Evolutionary conservation across 345 rosid species (phyloP).

Genomic region (Bretschneidera sinensis): DNA sequence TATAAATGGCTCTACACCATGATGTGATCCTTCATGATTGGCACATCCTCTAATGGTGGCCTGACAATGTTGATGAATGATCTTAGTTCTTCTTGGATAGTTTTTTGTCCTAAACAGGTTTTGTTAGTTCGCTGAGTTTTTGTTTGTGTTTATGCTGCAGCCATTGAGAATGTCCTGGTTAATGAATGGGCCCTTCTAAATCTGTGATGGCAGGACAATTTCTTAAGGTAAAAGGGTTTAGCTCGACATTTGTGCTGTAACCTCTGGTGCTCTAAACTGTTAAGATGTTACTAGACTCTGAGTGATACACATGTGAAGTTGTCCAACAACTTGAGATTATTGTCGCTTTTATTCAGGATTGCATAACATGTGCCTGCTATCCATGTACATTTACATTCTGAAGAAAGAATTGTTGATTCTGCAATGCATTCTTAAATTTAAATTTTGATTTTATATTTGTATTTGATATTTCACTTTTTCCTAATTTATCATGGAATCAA

Average conservation of each 20-base stretch:
- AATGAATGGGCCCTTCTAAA: constrained; percentile 11
- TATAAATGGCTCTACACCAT: no score
- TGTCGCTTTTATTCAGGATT: constrained; percentile 13
- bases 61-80: no score
- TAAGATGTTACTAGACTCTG: constrained; percentile 19
- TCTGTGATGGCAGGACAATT: constrained; percentile 4
- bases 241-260: constrained; percentile 19
- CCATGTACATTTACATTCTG: constrained; percentile 14
- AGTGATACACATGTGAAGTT: background rate
- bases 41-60: no score
- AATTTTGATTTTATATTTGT: background rate
- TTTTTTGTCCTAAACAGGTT: no score
- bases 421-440: background rate
- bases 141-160: no score
- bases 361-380: constrained; percentile 13
- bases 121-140: no score
- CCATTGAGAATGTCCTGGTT: background rate
- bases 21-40: no score
- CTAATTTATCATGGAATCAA: no score
- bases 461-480: background rate
- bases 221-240: constrained; percentile 11
- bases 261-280: constrained; percentile 17
- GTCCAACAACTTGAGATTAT: background rate
- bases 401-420: constrained; percentile 10
- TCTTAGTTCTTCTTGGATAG: no score